Evolutionary conservation across 2,329 filamentous ascomycete species (phyloP).

Genomic region (Lizonia empirigonia): DNA sequence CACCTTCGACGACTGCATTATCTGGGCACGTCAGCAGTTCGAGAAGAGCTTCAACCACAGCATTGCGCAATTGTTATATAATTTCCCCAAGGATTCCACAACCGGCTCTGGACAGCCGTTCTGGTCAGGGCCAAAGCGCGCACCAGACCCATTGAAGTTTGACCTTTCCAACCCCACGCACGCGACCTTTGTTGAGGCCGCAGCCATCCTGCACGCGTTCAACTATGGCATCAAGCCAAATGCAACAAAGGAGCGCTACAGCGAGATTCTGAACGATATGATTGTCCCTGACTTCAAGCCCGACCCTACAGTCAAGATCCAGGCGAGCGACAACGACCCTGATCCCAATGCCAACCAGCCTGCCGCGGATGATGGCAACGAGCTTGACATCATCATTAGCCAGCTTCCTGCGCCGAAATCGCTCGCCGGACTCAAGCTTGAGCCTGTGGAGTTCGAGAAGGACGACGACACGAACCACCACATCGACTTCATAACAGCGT

Average conservation of each 20-base stretch:
- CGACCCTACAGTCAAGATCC: slow-evolving; percentile 90
- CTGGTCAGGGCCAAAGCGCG: slow-evolving; percentile 98
- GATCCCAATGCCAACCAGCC: slow-evolving; percentile 77
- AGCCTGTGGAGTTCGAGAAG: slow-evolving; percentile 96
- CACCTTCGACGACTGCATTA: slow-evolving; percentile 93
- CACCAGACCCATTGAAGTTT: slow-evolving; percentile 89
- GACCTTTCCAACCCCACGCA: slow-evolving; percentile 84
- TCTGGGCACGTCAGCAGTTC: slow-evolving; percentile 92
- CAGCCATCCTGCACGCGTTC: slow-evolving; percentile 91
- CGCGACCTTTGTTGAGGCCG: slow-evolving; percentile 84
- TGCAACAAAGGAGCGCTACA: slow-evolving; percentile 72
- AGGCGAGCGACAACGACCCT: slow-evolving; percentile 92
- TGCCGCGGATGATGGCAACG: slow-evolving; percentile 73
- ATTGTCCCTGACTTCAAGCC: slow-evolving; percentile 95
- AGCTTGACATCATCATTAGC: slow-evolving; percentile 73
- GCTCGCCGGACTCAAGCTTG: slow-evolving; percentile 85
- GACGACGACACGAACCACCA: slow-evolving; percentile 98
- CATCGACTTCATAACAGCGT: slow-evolving; percentile 98
- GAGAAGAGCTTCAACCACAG: slow-evolving; percentile 97
- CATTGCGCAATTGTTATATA: slow-evolving; percentile 92
- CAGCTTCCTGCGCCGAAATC: slow-evolving; percentile 79
- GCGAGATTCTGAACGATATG: slow-evolving; percentile 84
- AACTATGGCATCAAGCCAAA: slow-evolving; percentile 97
- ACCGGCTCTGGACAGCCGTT: slow-evolving; percentile 90
- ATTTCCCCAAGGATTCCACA: slow-evolving; percentile 92